Conservation (phyloP, 2,329 filamentous ascomycete species). For the Aspergillus sp. region DNA sequence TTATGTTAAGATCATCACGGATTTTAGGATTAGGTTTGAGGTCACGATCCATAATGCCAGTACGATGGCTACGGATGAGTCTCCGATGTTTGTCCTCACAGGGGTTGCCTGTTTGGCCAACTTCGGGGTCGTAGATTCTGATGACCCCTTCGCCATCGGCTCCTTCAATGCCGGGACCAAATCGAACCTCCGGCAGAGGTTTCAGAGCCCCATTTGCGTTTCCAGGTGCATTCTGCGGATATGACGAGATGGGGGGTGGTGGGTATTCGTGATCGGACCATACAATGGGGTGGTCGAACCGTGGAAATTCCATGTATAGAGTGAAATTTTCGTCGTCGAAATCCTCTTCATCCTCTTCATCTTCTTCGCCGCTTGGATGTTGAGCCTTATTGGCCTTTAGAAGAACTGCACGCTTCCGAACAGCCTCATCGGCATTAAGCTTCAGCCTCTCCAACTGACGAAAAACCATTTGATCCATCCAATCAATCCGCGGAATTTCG, state of each 20-base stretch:
- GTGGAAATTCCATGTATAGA: slow-evolving; percentile 85
- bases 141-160: slow-evolving; percentile 63
- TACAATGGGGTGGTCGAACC: slow-evolving; percentile 93
- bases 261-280: slow-evolving; percentile 94
- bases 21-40: slow-evolving; percentile 95
- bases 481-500: slow-evolving; percentile 87
- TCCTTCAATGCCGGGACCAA: slow-evolving; percentile 83
- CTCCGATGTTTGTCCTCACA: slow-evolving; percentile 93
- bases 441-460: slow-evolving; percentile 80
- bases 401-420: slow-evolving; percentile 54
- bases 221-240: slow-evolving; percentile 63
- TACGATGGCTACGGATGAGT: slow-evolving; percentile 86
- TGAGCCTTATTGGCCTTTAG: slow-evolving; percentile 36
- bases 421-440: slow-evolving; percentile 62
- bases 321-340: slow-evolving; percentile 67
- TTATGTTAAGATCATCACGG: slow-evolving; percentile 85
- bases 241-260: slow-evolving; percentile 75
- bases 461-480: slow-evolving; percentile 94
- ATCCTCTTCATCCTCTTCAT: slow-evolving; percentile 40
- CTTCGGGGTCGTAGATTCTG: slow-evolving; percentile 89
- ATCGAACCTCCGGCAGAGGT: slow-evolving; percentile 82
- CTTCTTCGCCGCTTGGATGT: slow-evolving; percentile 33
- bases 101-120: slow-evolving; percentile 85
- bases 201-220: slow-evolving; percentile 71
- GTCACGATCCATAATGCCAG: slow-evolving; percentile 91